Conservation (phyloP, 371 early-diverging fungal genomes). For the Mucor racemosus region DNA sequence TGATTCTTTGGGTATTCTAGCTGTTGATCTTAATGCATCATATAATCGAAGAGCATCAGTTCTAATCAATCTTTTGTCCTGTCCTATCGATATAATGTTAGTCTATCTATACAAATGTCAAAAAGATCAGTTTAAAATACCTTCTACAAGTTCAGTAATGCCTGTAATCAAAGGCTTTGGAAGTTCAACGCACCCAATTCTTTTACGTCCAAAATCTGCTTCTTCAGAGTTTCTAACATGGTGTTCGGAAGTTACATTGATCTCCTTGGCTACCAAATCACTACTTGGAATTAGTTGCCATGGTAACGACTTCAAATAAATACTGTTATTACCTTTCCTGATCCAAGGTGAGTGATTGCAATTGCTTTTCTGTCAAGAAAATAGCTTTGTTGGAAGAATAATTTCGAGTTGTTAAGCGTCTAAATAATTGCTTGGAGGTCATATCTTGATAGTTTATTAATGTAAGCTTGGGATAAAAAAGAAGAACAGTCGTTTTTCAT, state of each 20-base stretch:
- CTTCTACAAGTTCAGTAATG: conserved; percentile 51
- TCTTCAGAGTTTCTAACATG: conserved; percentile 67
- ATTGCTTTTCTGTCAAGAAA: conserved; percentile 32
- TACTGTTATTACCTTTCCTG: conserved; percentile 13
- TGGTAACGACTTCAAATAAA: neutral
- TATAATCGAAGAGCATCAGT: conserved; percentile 71
- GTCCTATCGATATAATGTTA: conserved; percentile 18
- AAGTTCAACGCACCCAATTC: conserved; percentile 69
- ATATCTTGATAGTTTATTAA: neutral
- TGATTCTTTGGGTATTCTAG: conserved; percentile 31
- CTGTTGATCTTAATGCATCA: conserved; percentile 72
- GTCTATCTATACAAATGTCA: neutral
- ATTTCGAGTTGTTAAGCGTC: neutral
- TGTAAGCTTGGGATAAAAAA: neutral
- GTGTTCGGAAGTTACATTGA: conserved; percentile 7
- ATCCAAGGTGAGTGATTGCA: conserved; percentile 21
- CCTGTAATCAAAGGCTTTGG: conserved; percentile 59
- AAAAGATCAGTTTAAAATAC: conserved; percentile 1
- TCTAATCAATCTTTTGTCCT: conserved; percentile 64
- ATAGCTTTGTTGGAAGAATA: conserved; percentile 29
- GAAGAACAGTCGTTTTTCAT: neutral
- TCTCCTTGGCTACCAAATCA: conserved; percentile 16
- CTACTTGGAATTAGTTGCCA: neutral
- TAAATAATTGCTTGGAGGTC: conserved; percentile 5
- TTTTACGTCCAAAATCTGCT: conserved; percentile 72